Base-by-base conservation (phyloP, 129 eudicot genomes). In the Saussurea involucrata region DNA sequence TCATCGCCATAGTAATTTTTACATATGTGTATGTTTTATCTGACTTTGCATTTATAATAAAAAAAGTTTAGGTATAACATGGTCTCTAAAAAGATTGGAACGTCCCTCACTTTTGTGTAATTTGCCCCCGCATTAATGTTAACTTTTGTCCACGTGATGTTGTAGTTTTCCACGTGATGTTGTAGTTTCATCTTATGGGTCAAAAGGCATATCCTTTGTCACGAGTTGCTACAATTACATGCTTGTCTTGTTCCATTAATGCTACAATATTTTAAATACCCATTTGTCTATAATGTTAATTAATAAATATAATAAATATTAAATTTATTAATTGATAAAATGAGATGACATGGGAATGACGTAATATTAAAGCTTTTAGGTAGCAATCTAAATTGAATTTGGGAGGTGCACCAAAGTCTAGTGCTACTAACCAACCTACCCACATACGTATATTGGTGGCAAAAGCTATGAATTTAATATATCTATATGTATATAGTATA, bases 401-500 rank as follows among this genome's bases (percentile, higher is more conserved):
- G 10, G 21, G 9, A 31, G 6, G 32, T 65, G 37, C 37, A 27
- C 69, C 69, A 65, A 65, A 31, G 28, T 65, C 18, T 65, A 11
- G 20, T 65, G 69, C 33, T 65, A 65, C 21, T 22, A 27, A 65
- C 37, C 20, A 12, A 15, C 8, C 20, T n/a, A n/a, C n/a, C n/a
- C 9, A 65, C 37, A 65, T 65, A 65, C 33, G 69, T 64, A 31
- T 13, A 28, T 65, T n/a, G 37, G 69, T 65, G 69, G 36, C 36
- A 65, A 65, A 65, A 65, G 69, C 10, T 31, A 28, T 28, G 21
- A 12, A 65, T 27, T 12, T 25, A 63, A 22, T 9, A 28, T 10
- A 65, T 65, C 69, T 21, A 65, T 65, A 65, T 37, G 69, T 65
- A n/a, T n/a, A n/a, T n/a, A n/a, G n/a, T n/a, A 65, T 65, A 27